These are phyloP conservation scores for Pontederia crassipes DNA, from an alignment of 176 grass and related monocot species.

Conservation along the genomic window DNA sequence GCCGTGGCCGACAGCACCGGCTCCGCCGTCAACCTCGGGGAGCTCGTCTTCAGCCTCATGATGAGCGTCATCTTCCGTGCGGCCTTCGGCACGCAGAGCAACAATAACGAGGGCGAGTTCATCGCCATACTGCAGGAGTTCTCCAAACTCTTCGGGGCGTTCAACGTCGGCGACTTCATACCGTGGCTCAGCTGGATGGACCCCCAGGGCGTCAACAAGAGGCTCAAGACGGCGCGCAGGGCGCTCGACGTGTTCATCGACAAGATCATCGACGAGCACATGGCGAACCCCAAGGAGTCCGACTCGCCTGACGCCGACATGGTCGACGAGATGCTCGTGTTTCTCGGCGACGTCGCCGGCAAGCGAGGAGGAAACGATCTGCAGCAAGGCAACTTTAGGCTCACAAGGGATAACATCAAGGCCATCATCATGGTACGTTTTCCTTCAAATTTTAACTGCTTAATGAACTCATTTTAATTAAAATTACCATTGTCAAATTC, in stretches of 20 bases:
- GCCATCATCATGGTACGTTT: slow-evolving; percentile 95
- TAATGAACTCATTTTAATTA: too few species aligned
- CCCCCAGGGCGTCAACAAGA: slow-evolving; percentile 44
- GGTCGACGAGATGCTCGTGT: slow-evolving; percentile 91
- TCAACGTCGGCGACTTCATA: slow-evolving; percentile 82
- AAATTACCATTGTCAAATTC: too few species aligned
- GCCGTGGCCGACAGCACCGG: slow-evolving; percentile 27
- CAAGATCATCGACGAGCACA: slow-evolving; percentile 89
- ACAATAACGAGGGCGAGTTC: slow-evolving; percentile 54
- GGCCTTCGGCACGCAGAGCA: slow-evolving; percentile 49
- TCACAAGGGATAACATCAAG: slow-evolving; percentile 81
- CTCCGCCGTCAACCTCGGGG: slow-evolving; percentile 45
- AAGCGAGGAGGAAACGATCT: slow-evolving; percentile 32
- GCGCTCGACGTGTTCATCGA: slow-evolving; percentile 75
- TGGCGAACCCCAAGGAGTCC: slow-evolving; percentile 35
- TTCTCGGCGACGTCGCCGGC: slow-evolving; percentile 13
- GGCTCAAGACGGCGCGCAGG: slow-evolving; percentile 37
- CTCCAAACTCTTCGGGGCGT: slow-evolving; percentile 73
- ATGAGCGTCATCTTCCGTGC: slow-evolving; percentile 75
- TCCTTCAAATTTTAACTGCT: too few species aligned
- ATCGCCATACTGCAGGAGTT: slow-evolving; percentile 77
- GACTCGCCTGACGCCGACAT: slow-evolving; percentile 64
- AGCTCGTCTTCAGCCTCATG: slow-evolving; percentile 69
- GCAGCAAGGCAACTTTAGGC: slow-evolving; percentile 43
- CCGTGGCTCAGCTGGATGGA: slow-evolving; percentile 72